A percentile compares a stretch with the other conserved stretches of the same genome.
These are phyloP conservation scores for Tetracentron sinense DNA, from an alignment of 164 flowering plant genomes.

Conservation along the genomic window DNA sequence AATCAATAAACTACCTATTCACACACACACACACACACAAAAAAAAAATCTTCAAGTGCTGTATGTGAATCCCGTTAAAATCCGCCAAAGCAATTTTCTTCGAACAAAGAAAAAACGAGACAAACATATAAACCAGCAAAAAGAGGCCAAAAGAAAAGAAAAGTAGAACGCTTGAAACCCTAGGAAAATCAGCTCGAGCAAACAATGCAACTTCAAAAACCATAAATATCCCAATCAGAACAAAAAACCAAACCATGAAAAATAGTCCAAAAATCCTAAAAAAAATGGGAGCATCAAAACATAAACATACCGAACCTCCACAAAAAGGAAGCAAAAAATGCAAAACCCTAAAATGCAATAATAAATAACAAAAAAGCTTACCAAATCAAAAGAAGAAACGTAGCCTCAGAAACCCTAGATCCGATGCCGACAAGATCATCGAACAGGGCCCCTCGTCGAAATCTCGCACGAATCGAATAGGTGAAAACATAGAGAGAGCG, in stretches of 20 bases:
- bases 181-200: not conserved
- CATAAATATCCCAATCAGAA: not conserved
- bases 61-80: too few species aligned
- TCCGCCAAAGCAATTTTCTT: too few species aligned
- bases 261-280: not conserved
- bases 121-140: not conserved
- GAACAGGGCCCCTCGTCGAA: not conserved
- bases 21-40: too few species aligned
- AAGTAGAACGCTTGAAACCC: not conserved
- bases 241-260: not conserved
- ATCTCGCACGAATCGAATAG: not conserved
- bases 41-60: too few species aligned
- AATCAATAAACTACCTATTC: too few species aligned
- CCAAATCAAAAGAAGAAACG: not conserved
- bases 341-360: too few species aligned
- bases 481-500: not conserved
- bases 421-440: slow-evolving; percentile 18
- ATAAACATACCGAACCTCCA: not conserved
- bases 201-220: not conserved
- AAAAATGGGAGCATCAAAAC: not conserved
- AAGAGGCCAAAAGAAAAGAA: not conserved
- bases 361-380: not conserved
- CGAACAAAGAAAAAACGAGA: too few species aligned
- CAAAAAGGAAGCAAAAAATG: not conserved
- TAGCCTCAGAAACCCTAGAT: slow-evolving; percentile 26